Percentiles rank a stretch among this genome's conserved stretches.
These are phyloP conservation scores for Mycena polygramma DNA, from an alignment of 768 basidiomycete species.

Conservation along the genomic window DNA sequence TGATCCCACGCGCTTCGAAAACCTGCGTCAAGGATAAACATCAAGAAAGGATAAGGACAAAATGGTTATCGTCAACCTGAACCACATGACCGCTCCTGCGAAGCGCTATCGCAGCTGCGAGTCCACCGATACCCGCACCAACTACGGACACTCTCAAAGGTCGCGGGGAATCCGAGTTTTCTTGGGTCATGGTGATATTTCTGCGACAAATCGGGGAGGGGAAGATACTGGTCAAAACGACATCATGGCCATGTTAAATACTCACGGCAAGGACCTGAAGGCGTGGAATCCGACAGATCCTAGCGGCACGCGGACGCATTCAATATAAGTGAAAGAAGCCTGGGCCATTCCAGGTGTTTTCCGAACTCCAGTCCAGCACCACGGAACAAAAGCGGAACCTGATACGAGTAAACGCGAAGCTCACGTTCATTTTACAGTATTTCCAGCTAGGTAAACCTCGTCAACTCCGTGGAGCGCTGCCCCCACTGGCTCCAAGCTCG, in stretches of 20 bases:
- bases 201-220: not conserved
- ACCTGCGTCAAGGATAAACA: constrained; percentile 9
- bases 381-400: no score
- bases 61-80: constrained; percentile 1
- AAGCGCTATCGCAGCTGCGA: constrained; percentile 26
- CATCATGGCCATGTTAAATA: not conserved
- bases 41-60: not conserved
- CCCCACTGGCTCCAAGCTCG: no score
- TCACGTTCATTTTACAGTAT: no score
- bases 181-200: not conserved
- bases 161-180: not conserved
- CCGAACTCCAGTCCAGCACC: no score
- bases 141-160: constrained; percentile 28
- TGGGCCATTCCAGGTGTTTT: no score
- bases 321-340: no score
- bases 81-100: constrained; percentile 28
- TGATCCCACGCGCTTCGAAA: constrained; percentile 26
- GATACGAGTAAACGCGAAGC: no score
- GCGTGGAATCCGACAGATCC: no score
- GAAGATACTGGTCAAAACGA: not conserved
- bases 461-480: no score
- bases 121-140: constrained; percentile 30
- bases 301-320: no score
- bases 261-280: no score
- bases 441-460: no score